phyloP scores from a whole-genome alignment of 1,284 basidiomycete genomes.

The Trichosporon ovoides region DNA sequence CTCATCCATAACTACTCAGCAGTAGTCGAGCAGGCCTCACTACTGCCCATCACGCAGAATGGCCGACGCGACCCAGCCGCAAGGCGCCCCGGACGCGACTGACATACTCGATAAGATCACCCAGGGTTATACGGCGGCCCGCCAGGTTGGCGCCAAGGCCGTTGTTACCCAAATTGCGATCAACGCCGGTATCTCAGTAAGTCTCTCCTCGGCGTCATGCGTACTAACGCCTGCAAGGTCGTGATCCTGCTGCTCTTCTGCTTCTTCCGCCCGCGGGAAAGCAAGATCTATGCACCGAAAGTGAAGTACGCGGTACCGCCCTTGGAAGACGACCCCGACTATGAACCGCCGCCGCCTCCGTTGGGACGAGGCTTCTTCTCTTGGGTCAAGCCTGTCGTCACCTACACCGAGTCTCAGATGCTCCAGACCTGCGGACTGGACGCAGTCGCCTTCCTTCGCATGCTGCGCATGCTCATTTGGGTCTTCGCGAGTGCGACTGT shows the following conservation, averaged over 20 bases:
- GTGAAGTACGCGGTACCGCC: slow-evolving; percentile 61
- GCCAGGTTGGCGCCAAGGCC: neutral
- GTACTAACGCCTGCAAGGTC: slow-evolving; percentile 41
- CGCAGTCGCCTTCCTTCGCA: slow-evolving; percentile 86
- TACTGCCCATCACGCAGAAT: neutral
- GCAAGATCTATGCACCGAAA: slow-evolving; percentile 51
- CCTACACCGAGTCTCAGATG: neutral
- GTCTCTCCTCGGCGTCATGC: neutral
- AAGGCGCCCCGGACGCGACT: neutral
- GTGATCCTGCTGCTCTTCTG: slow-evolving; percentile 67
- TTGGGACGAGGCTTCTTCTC: slow-evolving; percentile 76
- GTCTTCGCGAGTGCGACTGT: slow-evolving; percentile 62
- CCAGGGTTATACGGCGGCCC: neutral
- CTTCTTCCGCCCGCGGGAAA: slow-evolving; percentile 70
- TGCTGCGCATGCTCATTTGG: slow-evolving; percentile 73
- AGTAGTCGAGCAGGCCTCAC: slow-evolving; percentile 2
- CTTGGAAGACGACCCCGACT: slow-evolving; percentile 37
- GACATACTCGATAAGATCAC: neutral
- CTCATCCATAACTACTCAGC: too few species aligned
- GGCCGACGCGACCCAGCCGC: neutral
- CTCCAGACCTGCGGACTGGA: slow-evolving; percentile 58
- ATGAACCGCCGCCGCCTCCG: slow-evolving; percentile 49
- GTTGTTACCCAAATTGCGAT: neutral
- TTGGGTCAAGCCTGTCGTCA: slow-evolving; percentile 79
- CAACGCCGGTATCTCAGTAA: neutral